Base-by-base conservation (phyloP, 805 yeast species). In the Ogataea degrootiae region DNA sequence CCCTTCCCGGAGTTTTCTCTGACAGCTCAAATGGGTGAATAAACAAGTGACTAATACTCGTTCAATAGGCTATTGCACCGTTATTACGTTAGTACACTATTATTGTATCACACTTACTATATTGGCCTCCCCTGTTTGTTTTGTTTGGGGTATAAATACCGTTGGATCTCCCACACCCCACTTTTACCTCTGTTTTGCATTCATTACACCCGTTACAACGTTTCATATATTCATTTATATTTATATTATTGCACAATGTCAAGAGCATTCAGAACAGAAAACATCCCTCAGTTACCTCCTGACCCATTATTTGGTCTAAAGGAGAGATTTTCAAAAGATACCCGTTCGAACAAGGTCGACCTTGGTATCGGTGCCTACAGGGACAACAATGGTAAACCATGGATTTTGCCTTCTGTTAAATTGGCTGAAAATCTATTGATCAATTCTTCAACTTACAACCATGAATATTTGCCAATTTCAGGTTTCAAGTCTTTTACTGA, bases 301-400 rank as follows among this genome's bases (percentile, higher is more conserved):
- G 97, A 90, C 67, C 90, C 96, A 6, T 76, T 90, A 45, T 91
- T 90, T 59, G 94, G 86, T 7, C 76, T 90, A 54, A 86, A 85
- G 66, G 83, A 84, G 38, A 74, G 92, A 62, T 80, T 69, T 60
- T 59, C 66, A 22, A 73, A 75, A 37, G 95, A 87, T 60, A 15
- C 75, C 3, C 72, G 92, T 48, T 17, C 74, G 2, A 68, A 70
- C 50, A 91, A 89, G 68, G 96, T 89, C 43, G 96, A 90, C 63
- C 73, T 87, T 54, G 92, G 94, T 52, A 88, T 85, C 26, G 96
- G 99, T 46, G 92, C 98, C n/a, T 92, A 92, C 74, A 80, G 99
- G 66, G 96, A 90, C 67, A 82, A 87, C 65, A 59, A 68, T 26
- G 99, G 98, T 45, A 81, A 84, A 66, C 97, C 98, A 42, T 90